phyloP scores from a whole-genome alignment of 257 asterid genomes.

The Solanum sparsipilum region DNA sequence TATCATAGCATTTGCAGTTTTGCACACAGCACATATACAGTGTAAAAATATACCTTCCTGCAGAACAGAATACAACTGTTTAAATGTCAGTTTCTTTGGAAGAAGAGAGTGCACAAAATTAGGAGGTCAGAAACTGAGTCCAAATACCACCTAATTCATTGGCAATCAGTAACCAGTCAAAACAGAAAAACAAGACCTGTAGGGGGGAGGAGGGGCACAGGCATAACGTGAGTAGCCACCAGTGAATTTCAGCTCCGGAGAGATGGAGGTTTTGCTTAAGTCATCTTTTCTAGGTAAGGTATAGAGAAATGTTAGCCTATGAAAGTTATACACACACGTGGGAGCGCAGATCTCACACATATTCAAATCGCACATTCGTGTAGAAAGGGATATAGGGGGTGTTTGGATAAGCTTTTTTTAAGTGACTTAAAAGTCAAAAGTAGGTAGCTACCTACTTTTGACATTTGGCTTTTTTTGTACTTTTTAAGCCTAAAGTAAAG shows the following conservation, averaged over 20 bases:
- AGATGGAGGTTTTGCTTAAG: neutral
- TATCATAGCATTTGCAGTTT: neutral
- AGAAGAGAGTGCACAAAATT: neutral
- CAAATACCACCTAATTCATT: neutral
- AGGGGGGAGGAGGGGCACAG: neutral
- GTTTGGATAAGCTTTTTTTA: neutral
- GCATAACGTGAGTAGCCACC: neutral
- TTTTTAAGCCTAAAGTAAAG: neutral
- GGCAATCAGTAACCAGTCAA: neutral
- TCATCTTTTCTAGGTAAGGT: neutral
- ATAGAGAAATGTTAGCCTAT: neutral
- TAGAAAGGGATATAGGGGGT: neutral
- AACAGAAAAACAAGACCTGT: neutral
- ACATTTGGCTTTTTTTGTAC: neutral
- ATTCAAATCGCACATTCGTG: neutral
- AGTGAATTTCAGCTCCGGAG: neutral
- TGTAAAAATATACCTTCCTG: neutral
- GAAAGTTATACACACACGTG: neutral
- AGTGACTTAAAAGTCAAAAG: neutral
- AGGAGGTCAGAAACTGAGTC: neutral
- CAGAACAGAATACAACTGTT: neutral
- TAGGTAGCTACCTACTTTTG: neutral
- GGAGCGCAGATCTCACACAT: neutral
- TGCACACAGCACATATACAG: neutral
- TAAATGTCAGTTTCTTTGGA: neutral